Conservation (phyloP, 495 filamentous ascomycete species). For the Alectoria sarmentosa region DNA sequence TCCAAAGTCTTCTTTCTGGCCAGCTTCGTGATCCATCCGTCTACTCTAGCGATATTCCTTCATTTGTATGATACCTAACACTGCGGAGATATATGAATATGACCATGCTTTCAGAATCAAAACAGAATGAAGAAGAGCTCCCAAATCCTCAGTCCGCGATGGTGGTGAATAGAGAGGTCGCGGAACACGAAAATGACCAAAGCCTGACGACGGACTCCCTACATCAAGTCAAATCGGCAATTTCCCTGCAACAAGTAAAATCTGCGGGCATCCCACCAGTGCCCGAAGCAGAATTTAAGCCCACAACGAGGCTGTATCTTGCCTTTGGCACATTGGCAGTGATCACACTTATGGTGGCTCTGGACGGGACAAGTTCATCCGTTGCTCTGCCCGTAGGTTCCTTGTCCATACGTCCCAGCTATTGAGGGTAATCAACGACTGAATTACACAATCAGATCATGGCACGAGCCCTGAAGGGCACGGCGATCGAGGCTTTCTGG, state of each 20-base stretch:
- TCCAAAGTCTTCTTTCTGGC: background rate
- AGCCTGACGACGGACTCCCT: background rate
- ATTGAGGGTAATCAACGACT: background rate
- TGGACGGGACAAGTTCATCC: slow-evolving; percentile 68
- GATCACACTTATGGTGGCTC: slow-evolving; percentile 58
- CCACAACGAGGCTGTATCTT: slow-evolving; percentile 24
- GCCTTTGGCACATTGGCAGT: slow-evolving; percentile 50
- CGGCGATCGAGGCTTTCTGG: slow-evolving; percentile 54
- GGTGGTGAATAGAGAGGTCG: background rate
- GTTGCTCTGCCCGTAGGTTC: slow-evolving; percentile 59
- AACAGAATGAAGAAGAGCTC: background rate
- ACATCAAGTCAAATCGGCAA: slow-evolving; percentile 6
- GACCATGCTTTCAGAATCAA: background rate
- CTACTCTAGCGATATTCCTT: background rate
- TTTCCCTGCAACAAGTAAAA: slow-evolving; percentile 10
- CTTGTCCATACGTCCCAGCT: background rate
- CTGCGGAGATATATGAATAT: background rate
- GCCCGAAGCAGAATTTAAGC: slow-evolving; percentile 21
- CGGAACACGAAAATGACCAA: background rate
- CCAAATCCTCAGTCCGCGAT: background rate
- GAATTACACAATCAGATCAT: slow-evolving; percentile 31
- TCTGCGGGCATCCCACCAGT: slow-evolving; percentile 18
- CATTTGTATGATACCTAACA: background rate
- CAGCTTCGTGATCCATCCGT: background rate
- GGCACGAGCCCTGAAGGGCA: slow-evolving; percentile 40